These are phyloP conservation scores for Ophiostoma perfectum DNA, from an alignment of 2,329 filamentous ascomycete genomes.

Conservation along the genomic window DNA sequence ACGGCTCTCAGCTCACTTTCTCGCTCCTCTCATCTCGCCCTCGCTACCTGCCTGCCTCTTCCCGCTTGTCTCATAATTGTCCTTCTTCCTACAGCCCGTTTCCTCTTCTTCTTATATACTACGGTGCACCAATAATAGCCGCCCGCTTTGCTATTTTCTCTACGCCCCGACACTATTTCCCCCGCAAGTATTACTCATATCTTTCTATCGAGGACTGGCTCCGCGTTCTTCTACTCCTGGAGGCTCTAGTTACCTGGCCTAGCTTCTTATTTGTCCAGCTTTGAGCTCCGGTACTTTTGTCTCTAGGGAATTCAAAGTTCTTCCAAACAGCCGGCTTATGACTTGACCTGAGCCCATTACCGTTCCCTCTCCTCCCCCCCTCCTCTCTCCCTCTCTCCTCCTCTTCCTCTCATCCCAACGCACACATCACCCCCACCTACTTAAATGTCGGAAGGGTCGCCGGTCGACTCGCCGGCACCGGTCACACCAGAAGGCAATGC, in stretches of 20 bases:
- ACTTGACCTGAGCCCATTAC: background rate
- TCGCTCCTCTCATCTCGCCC: background rate
- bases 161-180: too few species aligned
- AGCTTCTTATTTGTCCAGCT: background rate
- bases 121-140: too few species aligned
- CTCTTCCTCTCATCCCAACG: background rate
- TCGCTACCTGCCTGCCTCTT: constrained; percentile 9
- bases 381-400: background rate
- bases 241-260: background rate
- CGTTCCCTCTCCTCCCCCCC: constrained; percentile 13
- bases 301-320: background rate
- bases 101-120: background rate
- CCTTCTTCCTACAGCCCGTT: background rate
- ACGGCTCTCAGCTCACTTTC: too few species aligned
- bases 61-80: constrained; percentile 9
- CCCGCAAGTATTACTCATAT: too few species aligned
- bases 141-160: too few species aligned
- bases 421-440: background rate
- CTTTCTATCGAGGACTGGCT: too few species aligned
- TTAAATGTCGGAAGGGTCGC: constrained; percentile 24
- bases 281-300: constrained; percentile 1
- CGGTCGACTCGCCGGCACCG: constrained; percentile 17
- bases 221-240: background rate
- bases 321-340: background rate
- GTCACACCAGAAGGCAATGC: constrained; percentile 14